phyloP scores from a whole-genome alignment of 441 rosid species.

The Eutrema salsugineum region DNA sequence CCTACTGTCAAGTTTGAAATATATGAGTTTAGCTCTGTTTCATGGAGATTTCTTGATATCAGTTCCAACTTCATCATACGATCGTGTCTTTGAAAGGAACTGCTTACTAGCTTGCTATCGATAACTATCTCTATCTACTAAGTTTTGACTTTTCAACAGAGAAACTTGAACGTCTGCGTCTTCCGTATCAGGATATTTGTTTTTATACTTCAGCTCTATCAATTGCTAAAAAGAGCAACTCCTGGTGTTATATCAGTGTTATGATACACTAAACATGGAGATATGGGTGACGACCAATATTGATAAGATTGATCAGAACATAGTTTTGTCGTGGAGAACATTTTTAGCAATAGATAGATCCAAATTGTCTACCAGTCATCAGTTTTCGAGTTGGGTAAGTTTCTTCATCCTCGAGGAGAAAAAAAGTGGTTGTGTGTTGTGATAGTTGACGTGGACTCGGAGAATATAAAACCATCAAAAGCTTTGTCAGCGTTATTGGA shows the following conservation, averaged over 20 bases:
- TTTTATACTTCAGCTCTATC: not conserved
- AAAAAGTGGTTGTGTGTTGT: not conserved
- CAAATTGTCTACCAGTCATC: not conserved
- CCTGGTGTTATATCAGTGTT: not conserved
- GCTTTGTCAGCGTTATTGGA: not conserved
- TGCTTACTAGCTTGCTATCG: not conserved
- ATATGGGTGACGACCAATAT: not conserved
- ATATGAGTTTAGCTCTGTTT: not conserved
- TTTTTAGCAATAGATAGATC: not conserved
- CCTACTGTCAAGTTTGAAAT: not conserved
- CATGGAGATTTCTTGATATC: not conserved
- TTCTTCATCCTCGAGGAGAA: not conserved
- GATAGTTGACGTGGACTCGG: no score
- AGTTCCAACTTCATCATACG: not conserved
- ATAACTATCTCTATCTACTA: not conserved
- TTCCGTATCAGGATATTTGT: not conserved
- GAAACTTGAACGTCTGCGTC: not conserved
- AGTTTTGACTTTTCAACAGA: not conserved
- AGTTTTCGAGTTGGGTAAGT: not conserved
- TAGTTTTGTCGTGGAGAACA: not conserved
- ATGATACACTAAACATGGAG: not conserved
- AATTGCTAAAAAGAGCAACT: not conserved
- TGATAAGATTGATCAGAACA: not conserved
- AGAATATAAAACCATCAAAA: no score
- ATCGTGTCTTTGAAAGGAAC: not conserved